Percentiles rank a stretch among this genome's conserved stretches.
These are phyloP conservation scores for Flaveria sonorensis DNA, from an alignment of 129 eudicot species.

Conservation along the genomic window DNA sequence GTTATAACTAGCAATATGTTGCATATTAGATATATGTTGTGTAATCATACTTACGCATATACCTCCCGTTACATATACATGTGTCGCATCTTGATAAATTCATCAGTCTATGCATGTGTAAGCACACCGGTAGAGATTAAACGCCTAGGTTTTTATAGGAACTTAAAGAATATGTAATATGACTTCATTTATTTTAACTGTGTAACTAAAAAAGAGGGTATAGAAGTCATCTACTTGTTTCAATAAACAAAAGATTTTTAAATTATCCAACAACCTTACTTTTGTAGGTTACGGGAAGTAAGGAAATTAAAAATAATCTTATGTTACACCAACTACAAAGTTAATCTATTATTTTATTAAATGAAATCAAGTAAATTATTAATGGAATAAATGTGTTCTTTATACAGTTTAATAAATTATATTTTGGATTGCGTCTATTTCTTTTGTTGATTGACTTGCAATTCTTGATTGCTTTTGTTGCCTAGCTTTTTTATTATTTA, in stretches of 20 bases:
- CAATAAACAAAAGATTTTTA: neutral
- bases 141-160: too few relatives aligned
- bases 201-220: too few relatives aligned
- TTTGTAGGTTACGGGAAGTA: neutral
- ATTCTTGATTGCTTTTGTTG: constrained; percentile 9
- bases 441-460: neutral
- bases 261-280: neutral
- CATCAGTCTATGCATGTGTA: too few relatives aligned
- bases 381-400: neutral
- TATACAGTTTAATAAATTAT: neutral
- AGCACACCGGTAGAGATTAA: too few relatives aligned
- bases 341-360: neutral
- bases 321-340: constrained; percentile 8
- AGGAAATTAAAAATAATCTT: neutral
- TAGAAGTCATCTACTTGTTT: neutral
- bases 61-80: too few relatives aligned
- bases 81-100: too few relatives aligned
- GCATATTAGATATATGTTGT: too few relatives aligned
- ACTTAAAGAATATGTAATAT: too few relatives aligned
- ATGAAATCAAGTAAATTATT: neutral
- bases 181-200: too few relatives aligned
- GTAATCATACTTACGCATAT: too few relatives aligned
- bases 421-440: neutral
- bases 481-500: neutral
- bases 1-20: too few relatives aligned